Percentiles rank a stretch among this genome's conserved stretches.
Evolutionary conservation across 495 filamentous ascomycete genomes (phyloP).

Genomic region (Extremus antarcticus): DNA sequence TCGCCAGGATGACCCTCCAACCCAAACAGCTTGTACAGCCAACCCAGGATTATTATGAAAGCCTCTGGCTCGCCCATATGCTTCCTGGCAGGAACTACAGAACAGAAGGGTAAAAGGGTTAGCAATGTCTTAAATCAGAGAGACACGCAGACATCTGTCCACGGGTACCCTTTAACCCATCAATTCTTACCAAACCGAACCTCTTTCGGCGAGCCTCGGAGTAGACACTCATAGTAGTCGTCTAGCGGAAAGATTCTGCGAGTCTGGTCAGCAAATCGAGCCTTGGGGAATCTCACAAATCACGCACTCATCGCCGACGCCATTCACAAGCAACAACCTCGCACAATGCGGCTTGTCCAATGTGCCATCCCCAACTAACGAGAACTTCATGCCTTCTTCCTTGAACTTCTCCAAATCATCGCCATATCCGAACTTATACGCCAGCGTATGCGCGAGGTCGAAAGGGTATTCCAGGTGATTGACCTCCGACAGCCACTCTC

Average conservation of each 20-base stretch:
- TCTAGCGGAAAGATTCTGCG: constrained; percentile 60
- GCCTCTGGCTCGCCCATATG: constrained; percentile 37
- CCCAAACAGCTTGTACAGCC: constrained; percentile 32
- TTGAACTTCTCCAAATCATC: constrained; percentile 47
- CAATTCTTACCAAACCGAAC: constrained; percentile 34
- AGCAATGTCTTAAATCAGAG: too few species aligned
- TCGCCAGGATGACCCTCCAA: constrained; percentile 26
- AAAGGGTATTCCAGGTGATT: constrained; percentile 76
- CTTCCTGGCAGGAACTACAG: too few species aligned
- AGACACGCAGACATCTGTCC: too few species aligned
- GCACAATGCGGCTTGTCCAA: constrained; percentile 47
- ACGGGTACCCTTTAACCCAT: too few species aligned
- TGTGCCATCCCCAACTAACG: constrained; percentile 58
- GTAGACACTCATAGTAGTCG: constrained; percentile 57
- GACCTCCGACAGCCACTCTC: constrained; percentile 52
- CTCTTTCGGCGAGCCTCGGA: constrained; percentile 65
- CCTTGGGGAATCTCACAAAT: not conserved
- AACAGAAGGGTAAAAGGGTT: too few species aligned
- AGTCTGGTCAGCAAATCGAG: not conserved
- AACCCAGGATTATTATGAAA: constrained; percentile 32
- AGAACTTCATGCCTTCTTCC: constrained; percentile 56
- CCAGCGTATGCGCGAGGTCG: constrained; percentile 50
- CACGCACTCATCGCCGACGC: constrained; percentile 24
- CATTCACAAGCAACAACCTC: constrained; percentile 57
- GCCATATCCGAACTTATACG: constrained; percentile 60